Evolutionary conservation across 257 asterid species (phyloP).

Genomic region (Przewalskia tangutica): DNA sequence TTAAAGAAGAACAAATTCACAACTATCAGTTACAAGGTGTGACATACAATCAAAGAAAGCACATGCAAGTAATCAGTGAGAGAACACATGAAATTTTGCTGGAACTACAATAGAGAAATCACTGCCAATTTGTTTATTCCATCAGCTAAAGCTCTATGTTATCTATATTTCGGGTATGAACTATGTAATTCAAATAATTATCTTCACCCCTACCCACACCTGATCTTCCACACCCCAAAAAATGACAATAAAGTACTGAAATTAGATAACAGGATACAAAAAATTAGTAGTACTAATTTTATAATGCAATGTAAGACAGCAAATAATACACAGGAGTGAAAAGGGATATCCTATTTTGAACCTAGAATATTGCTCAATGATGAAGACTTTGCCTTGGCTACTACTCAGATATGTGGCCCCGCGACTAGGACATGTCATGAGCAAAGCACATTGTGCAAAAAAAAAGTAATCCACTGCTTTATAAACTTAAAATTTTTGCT

Average conservation of each 20-base stretch:
- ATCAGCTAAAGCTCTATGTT: neutral
- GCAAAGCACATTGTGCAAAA: neutral
- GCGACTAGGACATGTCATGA: constrained; percentile 6
- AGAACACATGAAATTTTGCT: neutral
- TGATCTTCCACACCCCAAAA: neutral
- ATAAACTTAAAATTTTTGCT: neutral
- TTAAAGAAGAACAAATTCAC: constrained; percentile 1
- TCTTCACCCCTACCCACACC: neutral
- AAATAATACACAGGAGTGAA: neutral
- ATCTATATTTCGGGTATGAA: neutral
- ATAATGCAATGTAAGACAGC: neutral
- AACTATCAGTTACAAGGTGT: neutral
- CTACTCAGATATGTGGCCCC: neutral
- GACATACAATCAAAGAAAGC: neutral
- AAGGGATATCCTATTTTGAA: neutral
- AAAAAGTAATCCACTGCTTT: neutral
- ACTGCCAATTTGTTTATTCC: neutral
- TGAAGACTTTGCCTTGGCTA: constrained; percentile 2
- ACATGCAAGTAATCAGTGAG: neutral
- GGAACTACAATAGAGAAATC: neutral
- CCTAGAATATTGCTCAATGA: neutral
- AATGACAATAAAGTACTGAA: neutral
- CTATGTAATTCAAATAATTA: neutral
- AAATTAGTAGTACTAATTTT: neutral
- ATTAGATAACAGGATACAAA: neutral